Evolutionary conservation across 2,329 filamentous ascomycete species (phyloP), one percentile per base, ranked within the genome.

Genomic region (Hypoxylon sp.): DNA sequence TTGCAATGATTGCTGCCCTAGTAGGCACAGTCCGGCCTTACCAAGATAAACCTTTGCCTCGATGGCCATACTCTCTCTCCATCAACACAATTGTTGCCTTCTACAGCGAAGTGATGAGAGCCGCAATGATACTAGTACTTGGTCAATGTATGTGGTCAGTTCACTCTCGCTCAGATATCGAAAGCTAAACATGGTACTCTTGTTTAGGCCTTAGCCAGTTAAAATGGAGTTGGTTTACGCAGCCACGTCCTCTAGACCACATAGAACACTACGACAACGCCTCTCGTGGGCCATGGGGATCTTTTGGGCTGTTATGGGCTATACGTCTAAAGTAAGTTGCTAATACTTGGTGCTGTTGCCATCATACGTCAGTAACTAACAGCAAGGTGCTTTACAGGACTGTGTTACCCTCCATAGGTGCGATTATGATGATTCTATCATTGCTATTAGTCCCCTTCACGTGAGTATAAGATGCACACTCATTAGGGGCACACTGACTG

Each of bases 161-260:
- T 30, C 44, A 22, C 14, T 11, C 22, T 30, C 11, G 3, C n/a
- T 13, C 2, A 37, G 44, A 10, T 59, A 25, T 17, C 13, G 20
- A 27, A 31, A 6, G 50, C 49, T 61, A 48, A 66, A 10, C 25
- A 27, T 6, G 3, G 30, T 33, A 4, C 20, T 30, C 27, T 20
- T 44, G n/a, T 7, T 8, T 27, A 66, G 64, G 64, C 42, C 58
- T 66, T 3, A 62, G 64, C 30, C 58, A 66, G 37, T 33, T 66
- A 33, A 66, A 66, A 59, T 66, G 58, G 58, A 62, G 53, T 30
- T 66, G 64, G 64, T 66, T 66, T 22, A 54, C 46, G 4, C 17
- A 33, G 11, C 64, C 64, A 22, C 64, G 58, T 17, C 58, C 64
- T 49, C 35, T 66, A 27, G 44, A 59, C n/a, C 53, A 66, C 22